Conservation (phyloP, 1,139 yeast genomes). For the Debaryomyces sp. region DNA sequence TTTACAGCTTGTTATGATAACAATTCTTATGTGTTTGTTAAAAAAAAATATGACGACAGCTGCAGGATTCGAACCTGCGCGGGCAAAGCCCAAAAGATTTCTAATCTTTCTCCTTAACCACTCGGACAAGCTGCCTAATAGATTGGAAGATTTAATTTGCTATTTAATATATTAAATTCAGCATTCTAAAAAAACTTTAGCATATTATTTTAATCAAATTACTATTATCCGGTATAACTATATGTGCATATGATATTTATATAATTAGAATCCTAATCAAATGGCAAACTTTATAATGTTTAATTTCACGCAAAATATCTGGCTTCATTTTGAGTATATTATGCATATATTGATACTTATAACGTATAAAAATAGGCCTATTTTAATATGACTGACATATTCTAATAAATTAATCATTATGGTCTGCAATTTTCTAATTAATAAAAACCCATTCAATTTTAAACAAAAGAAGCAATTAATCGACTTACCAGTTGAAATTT, state of each 20-base stretch:
- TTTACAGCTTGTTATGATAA: too few relatives aligned
- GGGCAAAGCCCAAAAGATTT: slow-evolving; percentile 62
- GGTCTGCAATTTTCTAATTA: not conserved
- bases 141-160: too few relatives aligned
- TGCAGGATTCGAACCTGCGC: slow-evolving; percentile 65
- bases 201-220: too few relatives aligned
- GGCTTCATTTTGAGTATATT: not conserved
- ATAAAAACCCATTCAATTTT: not conserved
- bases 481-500: slow-evolving; percentile 8
- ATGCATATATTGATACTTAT: not conserved
- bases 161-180: too few relatives aligned
- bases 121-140: slow-evolving; percentile 55
- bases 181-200: too few relatives aligned
- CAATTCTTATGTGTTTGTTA: not conserved
- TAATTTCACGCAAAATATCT: not conserved
- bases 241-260: not conserved
- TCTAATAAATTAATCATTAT: not conserved
- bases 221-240: not conserved
- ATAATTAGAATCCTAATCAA: not conserved
- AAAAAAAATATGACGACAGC: slow-evolving; percentile 46
- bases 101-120: slow-evolving; percentile 61
- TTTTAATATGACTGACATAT: not conserved
- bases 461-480: not conserved
- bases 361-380: not conserved
- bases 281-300: not conserved